Evolutionary conservation across 768 basidiomycete species (phyloP), one percentile per base, ranked within the genome.

Genomic region (Multifurca ochricompacta): DNA sequence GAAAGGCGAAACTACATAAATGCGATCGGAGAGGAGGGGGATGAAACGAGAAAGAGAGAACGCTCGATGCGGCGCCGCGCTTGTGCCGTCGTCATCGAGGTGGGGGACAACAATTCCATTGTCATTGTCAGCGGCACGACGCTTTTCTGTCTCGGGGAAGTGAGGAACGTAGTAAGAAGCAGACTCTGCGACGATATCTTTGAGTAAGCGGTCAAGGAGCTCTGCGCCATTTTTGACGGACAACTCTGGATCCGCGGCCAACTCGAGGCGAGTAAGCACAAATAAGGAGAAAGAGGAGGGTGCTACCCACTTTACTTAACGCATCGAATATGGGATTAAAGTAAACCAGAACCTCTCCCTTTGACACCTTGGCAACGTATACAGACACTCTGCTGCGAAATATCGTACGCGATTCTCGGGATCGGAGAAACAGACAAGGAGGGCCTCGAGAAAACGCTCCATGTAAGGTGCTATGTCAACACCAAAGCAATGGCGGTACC

Each of bases 221-320:
- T 99, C 96, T 1, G 96, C 94, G 2, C 95, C 95, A 64, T 97
- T 98, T n/a, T 96, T 95, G 57, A 99, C 95, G 2, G 96, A 95
- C 34, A 90, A 64, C 62, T 98, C 95, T 0, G 91, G 87, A 68
- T 99, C 96, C 19, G 95, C 91, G 8, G 91, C 89, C 56, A 99
- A 89, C 95, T 98, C 64, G 18, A 41, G 35, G 52, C 32, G 10
- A 46, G 37, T 55, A 25, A 51, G 37, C 11, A 23, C 7, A 36
- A 30, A 5, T 23, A 34, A 5, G 6, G 28, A n/a, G n/a, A n/a
- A 36, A 30, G 7, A 51, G 23, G 6, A 35, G 9, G 4, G 3
- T 0, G 41, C n/a, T 9, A 50, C 79, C 53, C 63, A 94, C 95
- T 77, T 97, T 98, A 76, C 91, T 93, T 58, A 98, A 76, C 1